Evolutionary conservation across 371 early-diverging fungal genomes (phyloP).

Genomic region (Rhizopus sp.): DNA sequence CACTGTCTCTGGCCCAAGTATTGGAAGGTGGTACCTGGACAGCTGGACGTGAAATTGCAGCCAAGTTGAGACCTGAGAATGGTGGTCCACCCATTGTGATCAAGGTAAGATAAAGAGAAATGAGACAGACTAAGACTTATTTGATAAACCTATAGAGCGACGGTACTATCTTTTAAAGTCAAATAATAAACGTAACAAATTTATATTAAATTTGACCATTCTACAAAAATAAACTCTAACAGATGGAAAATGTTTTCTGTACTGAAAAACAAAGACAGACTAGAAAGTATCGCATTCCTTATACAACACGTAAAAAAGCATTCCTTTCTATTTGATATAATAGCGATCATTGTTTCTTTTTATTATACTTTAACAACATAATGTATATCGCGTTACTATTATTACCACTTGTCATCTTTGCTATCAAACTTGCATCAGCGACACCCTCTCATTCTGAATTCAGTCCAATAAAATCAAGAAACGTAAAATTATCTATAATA

Average conservation of each 20-base stretch:
- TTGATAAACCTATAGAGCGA: constrained; percentile 39
- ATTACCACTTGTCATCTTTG: background rate
- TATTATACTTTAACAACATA: background rate
- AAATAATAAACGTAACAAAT: background rate
- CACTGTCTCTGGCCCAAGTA: constrained; percentile 81
- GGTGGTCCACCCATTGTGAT: constrained; percentile 90
- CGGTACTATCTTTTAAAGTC: constrained; percentile 45
- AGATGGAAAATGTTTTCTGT: background rate
- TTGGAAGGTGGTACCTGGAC: constrained; percentile 93
- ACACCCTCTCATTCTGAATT: too few species aligned
- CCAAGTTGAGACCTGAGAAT: constrained; percentile 69
- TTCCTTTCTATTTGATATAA: background rate
- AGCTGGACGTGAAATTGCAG: constrained; percentile 88
- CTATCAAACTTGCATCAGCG: background rate
- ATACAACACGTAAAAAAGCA: background rate
- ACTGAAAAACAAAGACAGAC: background rate
- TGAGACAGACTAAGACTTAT: background rate
- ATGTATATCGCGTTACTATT: background rate
- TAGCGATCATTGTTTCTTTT: background rate
- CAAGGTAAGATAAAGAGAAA: constrained; percentile 28
- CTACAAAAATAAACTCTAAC: too few species aligned
- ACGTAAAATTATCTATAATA: background rate
- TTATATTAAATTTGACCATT: too few species aligned
- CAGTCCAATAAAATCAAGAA: background rate
- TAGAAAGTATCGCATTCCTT: constrained; percentile 1